phyloP scores from a whole-genome alignment of 805 yeast species.

The Isabelozyma heimii region DNA sequence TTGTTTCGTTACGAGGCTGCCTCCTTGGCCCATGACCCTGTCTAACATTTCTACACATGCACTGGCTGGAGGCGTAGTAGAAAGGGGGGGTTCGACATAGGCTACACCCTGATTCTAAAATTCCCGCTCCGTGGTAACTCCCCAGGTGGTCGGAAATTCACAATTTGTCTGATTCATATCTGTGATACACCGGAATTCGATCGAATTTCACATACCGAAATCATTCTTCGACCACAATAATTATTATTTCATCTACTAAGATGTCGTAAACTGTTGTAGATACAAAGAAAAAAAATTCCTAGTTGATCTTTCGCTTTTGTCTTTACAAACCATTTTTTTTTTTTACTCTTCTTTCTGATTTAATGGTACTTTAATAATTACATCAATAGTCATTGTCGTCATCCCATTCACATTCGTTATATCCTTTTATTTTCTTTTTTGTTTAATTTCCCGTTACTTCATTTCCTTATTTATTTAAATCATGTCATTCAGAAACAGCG shows the following conservation, averaged over 20 bases:
- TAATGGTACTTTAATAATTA: not conserved
- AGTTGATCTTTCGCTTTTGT: not conserved
- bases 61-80: too few species aligned
- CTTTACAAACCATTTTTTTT: not conserved
- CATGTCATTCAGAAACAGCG: slow-evolving; percentile 32
- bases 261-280: too few species aligned
- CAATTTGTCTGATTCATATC: too few species aligned
- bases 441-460: not conserved
- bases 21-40: not conserved
- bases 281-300: too few species aligned
- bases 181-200: too few species aligned
- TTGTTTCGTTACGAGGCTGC: not conserved
- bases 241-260: too few species aligned
- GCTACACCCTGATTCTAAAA: too few species aligned
- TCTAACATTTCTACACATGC: not conserved
- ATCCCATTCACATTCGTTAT: not conserved
- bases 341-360: not conserved
- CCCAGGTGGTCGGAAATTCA: too few species aligned
- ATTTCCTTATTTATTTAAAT: not conserved
- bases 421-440: not conserved
- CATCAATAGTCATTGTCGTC: not conserved
- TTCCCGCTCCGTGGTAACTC: too few species aligned
- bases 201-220: too few species aligned
- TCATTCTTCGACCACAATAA: too few species aligned
- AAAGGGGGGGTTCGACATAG: too few species aligned